Conservation (phyloP, 23 red algal species). For the Gracilaria domingensis region DNA sequence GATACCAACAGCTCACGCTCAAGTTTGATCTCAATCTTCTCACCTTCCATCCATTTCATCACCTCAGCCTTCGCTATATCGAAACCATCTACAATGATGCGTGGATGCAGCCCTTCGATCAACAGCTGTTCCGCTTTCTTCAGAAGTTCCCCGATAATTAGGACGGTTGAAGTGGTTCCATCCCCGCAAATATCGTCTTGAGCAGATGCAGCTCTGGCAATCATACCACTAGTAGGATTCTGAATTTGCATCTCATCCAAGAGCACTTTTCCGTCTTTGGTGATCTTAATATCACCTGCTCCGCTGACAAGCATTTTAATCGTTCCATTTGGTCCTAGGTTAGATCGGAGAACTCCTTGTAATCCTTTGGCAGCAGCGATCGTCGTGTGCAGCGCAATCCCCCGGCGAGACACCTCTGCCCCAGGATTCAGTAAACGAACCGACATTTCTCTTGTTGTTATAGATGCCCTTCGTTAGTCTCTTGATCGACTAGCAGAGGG, state of each 20-base stretch:
- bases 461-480: background rate
- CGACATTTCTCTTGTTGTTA: constrained; percentile 25
- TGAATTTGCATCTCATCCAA: constrained; percentile 99
- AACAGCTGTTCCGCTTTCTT: constrained; percentile 95
- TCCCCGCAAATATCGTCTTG: constrained; percentile 97
- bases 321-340: constrained; percentile 96
- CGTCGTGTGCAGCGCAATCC: constrained; percentile 91
- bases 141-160: constrained; percentile 94
- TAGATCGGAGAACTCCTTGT: constrained; percentile 93
- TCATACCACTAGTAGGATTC: constrained; percentile 95
- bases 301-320: constrained; percentile 98
- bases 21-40: constrained; percentile 74
- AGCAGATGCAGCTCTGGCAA: constrained; percentile 93
- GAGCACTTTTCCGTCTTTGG: constrained; percentile 98
- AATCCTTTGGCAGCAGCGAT: constrained; percentile 97
- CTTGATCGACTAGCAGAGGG: background rate
- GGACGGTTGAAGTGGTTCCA: constrained; percentile 93
- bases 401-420: constrained; percentile 93
- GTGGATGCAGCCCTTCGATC: constrained; percentile 93
- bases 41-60: constrained; percentile 80
- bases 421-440: constrained; percentile 87
- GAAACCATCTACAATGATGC: constrained; percentile 93
- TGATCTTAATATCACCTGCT: constrained; percentile 96
- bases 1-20: constrained; percentile 90
- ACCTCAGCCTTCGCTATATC: constrained; percentile 88